Percentiles rank a stretch among this genome's conserved stretches.
phyloP scores from a whole-genome alignment of 768 basidiomycete species.

The Plicaturopsis crispa region DNA sequence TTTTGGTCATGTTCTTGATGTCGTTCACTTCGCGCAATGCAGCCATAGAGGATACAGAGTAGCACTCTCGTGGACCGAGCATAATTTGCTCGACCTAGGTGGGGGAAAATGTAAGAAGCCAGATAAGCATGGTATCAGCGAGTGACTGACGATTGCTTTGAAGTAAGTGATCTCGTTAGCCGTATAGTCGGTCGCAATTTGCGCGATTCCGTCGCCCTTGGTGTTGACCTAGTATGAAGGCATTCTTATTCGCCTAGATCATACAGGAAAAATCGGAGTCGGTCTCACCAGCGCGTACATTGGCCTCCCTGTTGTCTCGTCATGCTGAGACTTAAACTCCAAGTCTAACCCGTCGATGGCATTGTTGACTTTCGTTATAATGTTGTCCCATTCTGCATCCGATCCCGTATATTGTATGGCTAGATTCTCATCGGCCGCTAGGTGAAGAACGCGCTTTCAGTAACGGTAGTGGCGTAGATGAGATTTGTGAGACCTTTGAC shows the following conservation, averaged over 20 bases:
- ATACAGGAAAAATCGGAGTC: neutral
- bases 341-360: constrained; percentile 65
- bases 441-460: constrained; percentile 4
- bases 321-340: constrained; percentile 55
- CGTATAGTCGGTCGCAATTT: constrained; percentile 78
- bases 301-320: constrained; percentile 57
- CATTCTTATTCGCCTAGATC: neutral
- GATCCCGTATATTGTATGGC: constrained; percentile 33
- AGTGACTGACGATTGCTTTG: constrained; percentile 63
- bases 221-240: constrained; percentile 57
- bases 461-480: neutral
- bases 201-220: constrained; percentile 75
- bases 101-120: constrained; percentile 1
- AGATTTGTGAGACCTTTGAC: constrained; percentile 46
- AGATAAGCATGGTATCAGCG: neutral
- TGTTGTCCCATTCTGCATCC: constrained; percentile 48
- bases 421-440: constrained; percentile 48
- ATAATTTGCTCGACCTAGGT: constrained; percentile 81
- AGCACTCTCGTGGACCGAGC: constrained; percentile 67
- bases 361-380: constrained; percentile 52
- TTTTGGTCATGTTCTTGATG: constrained; percentile 60
- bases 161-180: constrained; percentile 78
- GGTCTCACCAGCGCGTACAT: constrained; percentile 62
- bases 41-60: constrained; percentile 68
- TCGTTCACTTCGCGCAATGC: constrained; percentile 64